Evolutionary conservation across 148 eudicot species (phyloP), one percentile per base, ranked within the genome.

Genomic region (Nepenthes gracilis): DNA sequence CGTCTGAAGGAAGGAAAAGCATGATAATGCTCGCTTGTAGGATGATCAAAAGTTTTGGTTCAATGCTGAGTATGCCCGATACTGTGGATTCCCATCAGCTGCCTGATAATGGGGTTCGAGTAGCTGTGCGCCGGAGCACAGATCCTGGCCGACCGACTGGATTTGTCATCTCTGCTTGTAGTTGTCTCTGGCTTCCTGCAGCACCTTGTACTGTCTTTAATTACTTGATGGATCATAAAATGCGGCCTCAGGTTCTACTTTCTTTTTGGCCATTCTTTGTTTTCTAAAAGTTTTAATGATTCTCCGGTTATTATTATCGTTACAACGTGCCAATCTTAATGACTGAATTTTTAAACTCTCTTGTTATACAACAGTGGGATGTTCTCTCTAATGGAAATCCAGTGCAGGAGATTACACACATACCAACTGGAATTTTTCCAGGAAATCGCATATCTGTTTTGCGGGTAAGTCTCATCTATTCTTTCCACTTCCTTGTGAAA

Each of bases 111-210:
- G 76, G 64, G 35, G 67, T 79, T 33, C 71, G 69, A 33, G 11
- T 78, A 57, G 65, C 71, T 33, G 15, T 59, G n/a, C 55, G 62
- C 12, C 63, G 66, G 59, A 71, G 48, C 70, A 55, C 48, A n/a
- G 62, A 53, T 35, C 59, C 53, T 36, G 77, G 70, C 50, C 71
- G 57, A 55, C 73, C 81, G 6, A 12, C 13, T 47, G 80, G 82
- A 43, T 23, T 62, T 33, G 37, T 81, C 53, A 50, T 84, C 54
- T 69, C 50, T 47, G 84, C 73, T 23, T 72, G 77, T 54, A 61
- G 73, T 53, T 74, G 81, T 35, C 43, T 84, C 1, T 74, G 90
- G 82, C 78, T 81, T 59, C 86, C 90, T 32, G 67, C 79, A 37
- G 57, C 84, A 13, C 60, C 55, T n/a, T 61, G 54, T 36, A 34